These are phyloP conservation scores for Wickerhamiella australiensis DNA, from an alignment of 805 yeast species.

Conservation along the genomic window DNA sequence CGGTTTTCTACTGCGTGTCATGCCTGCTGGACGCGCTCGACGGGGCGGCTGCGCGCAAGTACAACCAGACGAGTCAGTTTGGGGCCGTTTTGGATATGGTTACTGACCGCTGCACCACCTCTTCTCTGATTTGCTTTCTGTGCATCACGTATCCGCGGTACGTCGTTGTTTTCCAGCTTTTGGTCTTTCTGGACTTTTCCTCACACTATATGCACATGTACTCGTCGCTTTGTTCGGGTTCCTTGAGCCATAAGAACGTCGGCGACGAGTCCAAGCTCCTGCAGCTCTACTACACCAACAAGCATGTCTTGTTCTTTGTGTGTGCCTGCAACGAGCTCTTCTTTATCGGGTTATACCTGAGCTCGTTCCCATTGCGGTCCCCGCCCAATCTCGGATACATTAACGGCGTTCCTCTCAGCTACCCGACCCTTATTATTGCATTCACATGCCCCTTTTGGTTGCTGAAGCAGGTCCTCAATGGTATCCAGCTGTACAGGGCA, in stretches of 20 bases:
- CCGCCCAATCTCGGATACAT: constrained; percentile 33
- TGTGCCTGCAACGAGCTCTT: constrained; percentile 91
- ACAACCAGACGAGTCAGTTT: constrained; percentile 75
- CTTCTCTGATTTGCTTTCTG: constrained; percentile 79
- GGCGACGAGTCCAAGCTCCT: constrained; percentile 60
- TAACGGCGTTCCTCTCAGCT: constrained; percentile 35
- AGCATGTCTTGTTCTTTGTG: constrained; percentile 69
- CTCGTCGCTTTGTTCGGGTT: constrained; percentile 74
- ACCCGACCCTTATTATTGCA: constrained; percentile 47
- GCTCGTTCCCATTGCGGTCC: constrained; percentile 42
- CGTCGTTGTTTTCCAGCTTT: constrained; percentile 62
- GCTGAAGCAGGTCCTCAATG: constrained; percentile 82
- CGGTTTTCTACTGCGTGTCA: constrained; percentile 67
- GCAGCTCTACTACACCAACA: constrained; percentile 76
- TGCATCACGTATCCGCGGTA: constrained; percentile 66
- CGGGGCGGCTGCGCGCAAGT: constrained; percentile 86
- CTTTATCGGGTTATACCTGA: constrained; percentile 77
- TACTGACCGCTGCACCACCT: constrained; percentile 93
- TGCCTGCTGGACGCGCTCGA: constrained; percentile 93
- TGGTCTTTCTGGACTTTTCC: constrained; percentile 69
- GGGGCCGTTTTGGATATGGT: constrained; percentile 99
- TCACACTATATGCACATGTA: constrained; percentile 98
- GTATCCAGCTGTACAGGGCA: constrained; percentile 79
- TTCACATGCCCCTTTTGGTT: constrained; percentile 74
- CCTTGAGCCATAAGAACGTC: constrained; percentile 71